A percentile compares a stretch with the other conserved stretches of the same genome.
These are phyloP conservation scores for Huntiella decipiens DNA, from an alignment of 2,329 filamentous ascomycete genomes.

Conservation along the genomic window DNA sequence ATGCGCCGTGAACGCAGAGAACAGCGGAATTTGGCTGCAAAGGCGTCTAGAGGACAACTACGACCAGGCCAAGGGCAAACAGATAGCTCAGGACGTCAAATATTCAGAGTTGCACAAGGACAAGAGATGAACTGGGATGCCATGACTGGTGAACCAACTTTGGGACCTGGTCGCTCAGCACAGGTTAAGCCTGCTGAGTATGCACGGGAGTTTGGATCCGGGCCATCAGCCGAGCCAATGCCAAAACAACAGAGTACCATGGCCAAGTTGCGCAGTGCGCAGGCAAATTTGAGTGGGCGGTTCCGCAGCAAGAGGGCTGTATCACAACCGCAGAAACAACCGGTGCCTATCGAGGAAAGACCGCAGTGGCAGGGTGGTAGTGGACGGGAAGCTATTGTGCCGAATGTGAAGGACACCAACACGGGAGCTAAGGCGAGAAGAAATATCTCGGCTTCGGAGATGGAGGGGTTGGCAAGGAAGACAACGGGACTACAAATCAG, in stretches of 20 bases:
- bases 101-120: slow-evolving; percentile 12
- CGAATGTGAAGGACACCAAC: slow-evolving; percentile 39
- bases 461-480: background rate
- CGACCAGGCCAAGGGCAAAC: background rate
- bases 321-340: background rate
- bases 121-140: slow-evolving; percentile 42
- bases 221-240: too few species aligned
- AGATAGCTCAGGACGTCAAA: slow-evolving; percentile 9
- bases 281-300: slow-evolving; percentile 25
- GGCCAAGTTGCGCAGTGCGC: slow-evolving; percentile 10
- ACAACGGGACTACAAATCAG: too few species aligned
- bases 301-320: slow-evolving; percentile 22
- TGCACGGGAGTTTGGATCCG: slow-evolving; percentile 17
- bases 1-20: slow-evolving; percentile 26
- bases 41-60: slow-evolving; percentile 21
- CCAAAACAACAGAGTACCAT: slow-evolving; percentile 10
- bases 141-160: slow-evolving; percentile 45
- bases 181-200: slow-evolving; percentile 37
- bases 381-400: slow-evolving; percentile 44
- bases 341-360: slow-evolving; percentile 19
- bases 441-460: slow-evolving; percentile 7
- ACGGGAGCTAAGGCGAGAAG: slow-evolving; percentile 5
- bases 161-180: slow-evolving; percentile 34
- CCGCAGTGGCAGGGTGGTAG: slow-evolving; percentile 57
- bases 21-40: slow-evolving; percentile 19